Evolutionary conservation across 208 protist species (phyloP), one percentile per base, ranked within the genome.

Genomic region (Acanthamoeba lenticulata): DNA sequence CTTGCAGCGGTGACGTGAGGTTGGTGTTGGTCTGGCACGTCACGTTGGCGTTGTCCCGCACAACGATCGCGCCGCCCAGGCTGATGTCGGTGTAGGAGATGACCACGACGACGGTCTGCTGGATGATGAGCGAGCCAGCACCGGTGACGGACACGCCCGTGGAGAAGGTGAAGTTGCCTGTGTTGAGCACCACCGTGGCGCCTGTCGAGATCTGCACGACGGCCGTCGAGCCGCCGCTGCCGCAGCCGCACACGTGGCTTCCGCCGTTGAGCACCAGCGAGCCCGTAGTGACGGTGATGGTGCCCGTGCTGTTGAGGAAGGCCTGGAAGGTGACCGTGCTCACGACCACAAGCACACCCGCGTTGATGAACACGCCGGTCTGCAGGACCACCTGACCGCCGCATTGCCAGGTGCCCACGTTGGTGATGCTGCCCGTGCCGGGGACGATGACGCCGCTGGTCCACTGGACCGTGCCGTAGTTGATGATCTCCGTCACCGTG

Each of bases 1-100:
- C 40, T 34, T 90, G 83, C 40, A 90, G 55, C n/a, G 24, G 44
- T 9, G 27, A n/a, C n/a, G 85, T 47, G 27, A 24, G 11, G 44
- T 67, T 91, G 85, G 38, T 45, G 52, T 45, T 91, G 34, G 40
- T 27, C 29, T 69, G 85, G 85, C 85, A 29, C 36, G 52, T 72
- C 62, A 91, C 57, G 62, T 65, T 91, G 85, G 85, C 85, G 85
- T 21, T 91, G 85, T 91, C 85, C 34, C 32, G 52, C 21, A 91
- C 52, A 17, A 74, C 38, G 62, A 91, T 91, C 6, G 52, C 13
- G 55, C 85, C 85, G 42, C 85, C 55, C 21, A 91, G 32, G 29
- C n/a, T 65, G 85, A 91, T 49, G 2, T 40, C n/a, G n/a, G n/a
- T n/a, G 85, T 72, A 24, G 36, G 47, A 32, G 34, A 69, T n/a